A percentile compares a stretch with the other conserved stretches of the same genome.
These are phyloP conservation scores for Yarrowia sp. DNA, from an alignment of 805 yeast species.

Conservation along the genomic window DNA sequence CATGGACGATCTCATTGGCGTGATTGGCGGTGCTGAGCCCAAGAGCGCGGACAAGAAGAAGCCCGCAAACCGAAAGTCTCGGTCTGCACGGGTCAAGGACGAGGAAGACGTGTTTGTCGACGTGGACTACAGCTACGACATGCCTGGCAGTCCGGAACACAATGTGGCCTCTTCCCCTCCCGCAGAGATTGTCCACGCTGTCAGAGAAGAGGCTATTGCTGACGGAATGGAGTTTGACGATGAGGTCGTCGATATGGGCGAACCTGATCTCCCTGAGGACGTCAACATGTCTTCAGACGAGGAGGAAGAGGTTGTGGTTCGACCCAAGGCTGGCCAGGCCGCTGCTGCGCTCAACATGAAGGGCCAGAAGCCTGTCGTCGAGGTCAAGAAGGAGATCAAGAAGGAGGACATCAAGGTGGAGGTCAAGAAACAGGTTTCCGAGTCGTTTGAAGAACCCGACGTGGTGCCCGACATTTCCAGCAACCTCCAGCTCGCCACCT, in stretches of 20 bases:
- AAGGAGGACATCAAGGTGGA: background rate
- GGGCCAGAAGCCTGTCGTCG: constrained; percentile 16
- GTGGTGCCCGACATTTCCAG: constrained; percentile 53
- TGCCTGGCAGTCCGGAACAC: constrained; percentile 50
- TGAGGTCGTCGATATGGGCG: background rate
- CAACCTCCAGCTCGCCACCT: background rate
- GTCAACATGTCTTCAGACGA: constrained; percentile 26
- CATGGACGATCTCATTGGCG: constrained; percentile 74
- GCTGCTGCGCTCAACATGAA: constrained; percentile 11
- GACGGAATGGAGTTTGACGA: background rate
- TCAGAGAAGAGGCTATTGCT: constrained; percentile 40
- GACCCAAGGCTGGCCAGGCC: constrained; percentile 23
- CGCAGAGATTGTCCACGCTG: constrained; percentile 13
- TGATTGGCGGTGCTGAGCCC: constrained; percentile 6
- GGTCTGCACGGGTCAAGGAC: background rate
- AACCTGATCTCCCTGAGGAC: constrained; percentile 3
- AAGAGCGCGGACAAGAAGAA: constrained; percentile 3
- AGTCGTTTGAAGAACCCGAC: constrained; percentile 51
- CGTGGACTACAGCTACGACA: constrained; percentile 69
- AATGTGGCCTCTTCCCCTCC: constrained; percentile 24
- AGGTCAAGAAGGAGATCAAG: background rate
- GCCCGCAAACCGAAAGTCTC: constrained; percentile 23
- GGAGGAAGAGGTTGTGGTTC: constrained; percentile 22
- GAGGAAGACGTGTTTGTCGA: constrained; percentile 46
- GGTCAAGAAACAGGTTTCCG: background rate